These are phyloP conservation scores for Phytopythium mirpurense DNA, from an alignment of 352 stramenopile genomes.

Conservation along the genomic window DNA sequence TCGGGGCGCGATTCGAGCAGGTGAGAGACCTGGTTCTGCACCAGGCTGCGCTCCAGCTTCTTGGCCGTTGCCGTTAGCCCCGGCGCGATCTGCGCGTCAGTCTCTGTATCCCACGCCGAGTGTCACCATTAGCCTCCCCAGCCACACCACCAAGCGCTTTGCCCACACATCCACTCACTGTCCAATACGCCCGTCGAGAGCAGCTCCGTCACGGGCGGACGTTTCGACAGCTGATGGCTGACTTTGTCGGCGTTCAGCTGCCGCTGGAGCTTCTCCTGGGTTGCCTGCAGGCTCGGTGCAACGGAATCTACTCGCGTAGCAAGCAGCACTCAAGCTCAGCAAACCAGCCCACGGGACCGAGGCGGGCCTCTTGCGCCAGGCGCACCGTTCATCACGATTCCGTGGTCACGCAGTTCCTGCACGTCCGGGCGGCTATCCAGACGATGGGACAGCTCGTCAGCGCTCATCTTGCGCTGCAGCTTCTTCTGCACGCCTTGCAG, in stretches of 20 bases:
- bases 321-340: too few species aligned
- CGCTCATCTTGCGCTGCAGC: constrained; percentile 67
- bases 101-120: constrained; percentile 21
- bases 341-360: too few species aligned
- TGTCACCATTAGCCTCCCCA: not conserved
- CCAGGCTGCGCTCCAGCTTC: constrained; percentile 69
- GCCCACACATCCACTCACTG: constrained; percentile 15
- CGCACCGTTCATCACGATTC: constrained; percentile 55
- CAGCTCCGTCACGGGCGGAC: constrained; percentile 56
- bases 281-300: constrained; percentile 73
- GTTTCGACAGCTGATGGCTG: constrained; percentile 62
- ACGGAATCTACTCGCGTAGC: constrained; percentile 29
- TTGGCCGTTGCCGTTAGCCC: constrained; percentile 69
- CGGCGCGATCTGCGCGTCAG: constrained; percentile 48
- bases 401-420: constrained; percentile 64
- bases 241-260: constrained; percentile 76
- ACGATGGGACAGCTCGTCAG: constrained; percentile 62
- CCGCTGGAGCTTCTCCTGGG: constrained; percentile 69
- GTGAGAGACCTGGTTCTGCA: constrained; percentile 79
- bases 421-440: constrained; percentile 68
- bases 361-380: not conserved
- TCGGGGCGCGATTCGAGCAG: constrained; percentile 73
- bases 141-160: not conserved
- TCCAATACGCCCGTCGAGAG: constrained; percentile 55
- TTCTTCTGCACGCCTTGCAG: constrained; percentile 73